Evolutionary conservation across 441 rosid genomes (phyloP).

Genomic region (Erysimum cheiri): DNA sequence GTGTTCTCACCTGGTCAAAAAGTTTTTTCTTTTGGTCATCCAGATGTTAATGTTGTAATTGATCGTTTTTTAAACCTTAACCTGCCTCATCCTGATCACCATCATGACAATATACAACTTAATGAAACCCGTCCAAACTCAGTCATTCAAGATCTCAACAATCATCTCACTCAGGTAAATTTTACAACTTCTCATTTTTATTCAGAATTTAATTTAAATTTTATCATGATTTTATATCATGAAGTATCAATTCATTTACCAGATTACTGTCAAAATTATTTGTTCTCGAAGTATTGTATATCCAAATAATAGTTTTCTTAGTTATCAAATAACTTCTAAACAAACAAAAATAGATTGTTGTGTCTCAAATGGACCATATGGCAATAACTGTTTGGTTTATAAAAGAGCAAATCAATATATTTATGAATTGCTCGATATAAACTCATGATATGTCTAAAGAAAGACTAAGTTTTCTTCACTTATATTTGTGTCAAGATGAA

Average conservation of each 20-base stretch:
- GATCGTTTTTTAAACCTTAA: slow-evolving; percentile 43
- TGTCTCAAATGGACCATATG: not conserved
- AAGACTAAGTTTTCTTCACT: no score
- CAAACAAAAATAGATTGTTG: not conserved
- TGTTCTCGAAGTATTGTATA: not conserved
- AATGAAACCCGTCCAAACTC: slow-evolving; percentile 51
- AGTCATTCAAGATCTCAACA: slow-evolving; percentile 48
- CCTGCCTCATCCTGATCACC: not conserved
- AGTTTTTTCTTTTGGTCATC: slow-evolving; percentile 67
- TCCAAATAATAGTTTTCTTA: not conserved
- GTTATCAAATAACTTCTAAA: not conserved
- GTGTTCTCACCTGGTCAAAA: slow-evolving; percentile 59
- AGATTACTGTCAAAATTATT: not conserved
- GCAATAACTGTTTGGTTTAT: not conserved
- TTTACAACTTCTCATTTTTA: not conserved
- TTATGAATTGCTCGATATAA: no score
- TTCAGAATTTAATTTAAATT: not conserved
- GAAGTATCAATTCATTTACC: not conserved
- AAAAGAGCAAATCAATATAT: not conserved
- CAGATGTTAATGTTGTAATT: slow-evolving; percentile 43
- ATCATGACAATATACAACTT: slow-evolving; percentile 42
- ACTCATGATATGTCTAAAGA: no score
- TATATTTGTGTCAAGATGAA: no score
- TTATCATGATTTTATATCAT: not conserved
- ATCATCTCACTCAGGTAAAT: slow-evolving; percentile 50